Evolutionary conservation across 345 rosid genomes (phyloP).

Genomic region (Rhodamnia argentea): DNA sequence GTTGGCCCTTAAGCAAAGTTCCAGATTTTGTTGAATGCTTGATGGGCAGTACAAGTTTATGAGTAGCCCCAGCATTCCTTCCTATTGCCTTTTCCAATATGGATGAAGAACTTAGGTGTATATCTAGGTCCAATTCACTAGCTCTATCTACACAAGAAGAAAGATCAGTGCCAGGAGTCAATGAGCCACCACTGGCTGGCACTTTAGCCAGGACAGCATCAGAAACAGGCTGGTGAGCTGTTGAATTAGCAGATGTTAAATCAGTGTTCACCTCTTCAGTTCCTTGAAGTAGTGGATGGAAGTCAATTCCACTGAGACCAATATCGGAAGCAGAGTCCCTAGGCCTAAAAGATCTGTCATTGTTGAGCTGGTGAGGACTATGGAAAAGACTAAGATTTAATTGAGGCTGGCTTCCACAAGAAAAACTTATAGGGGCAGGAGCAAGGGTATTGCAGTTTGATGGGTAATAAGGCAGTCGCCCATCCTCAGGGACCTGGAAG

Average conservation of each 20-base stretch:
- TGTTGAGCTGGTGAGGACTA: constrained; percentile 41
- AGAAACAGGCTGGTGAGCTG: constrained; percentile 18
- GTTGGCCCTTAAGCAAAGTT: neutral
- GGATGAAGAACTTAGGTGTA: constrained; percentile 63
- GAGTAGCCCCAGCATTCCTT: constrained; percentile 17
- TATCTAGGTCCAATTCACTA: constrained; percentile 56
- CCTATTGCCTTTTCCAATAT: constrained; percentile 20
- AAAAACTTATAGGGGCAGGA: constrained; percentile 59
- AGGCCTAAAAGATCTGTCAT: constrained; percentile 21
- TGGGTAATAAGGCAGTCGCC: constrained; percentile 42
- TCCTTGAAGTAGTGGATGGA: constrained; percentile 88
- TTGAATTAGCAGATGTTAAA: constrained; percentile 11
- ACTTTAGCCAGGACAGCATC: constrained; percentile 21
- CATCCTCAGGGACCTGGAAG: constrained; percentile 61
- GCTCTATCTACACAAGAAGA: constrained; percentile 23
- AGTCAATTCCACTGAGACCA: constrained; percentile 41
- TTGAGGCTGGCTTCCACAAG: constrained; percentile 70
- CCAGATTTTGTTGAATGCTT: neutral
- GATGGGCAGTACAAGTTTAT: neutral
- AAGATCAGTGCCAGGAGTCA: constrained; percentile 12
- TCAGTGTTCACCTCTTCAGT: constrained; percentile 27
- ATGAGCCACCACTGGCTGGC: constrained; percentile 17
- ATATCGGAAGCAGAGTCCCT: constrained; percentile 21
- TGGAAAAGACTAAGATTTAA: constrained; percentile 68
- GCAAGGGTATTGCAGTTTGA: constrained; percentile 20